Percentiles rank a stretch among this genome's conserved stretches.
These are phyloP conservation scores for Pichia rugopelliculosa DNA, from an alignment of 805 yeast genomes.

Conservation along the genomic window DNA sequence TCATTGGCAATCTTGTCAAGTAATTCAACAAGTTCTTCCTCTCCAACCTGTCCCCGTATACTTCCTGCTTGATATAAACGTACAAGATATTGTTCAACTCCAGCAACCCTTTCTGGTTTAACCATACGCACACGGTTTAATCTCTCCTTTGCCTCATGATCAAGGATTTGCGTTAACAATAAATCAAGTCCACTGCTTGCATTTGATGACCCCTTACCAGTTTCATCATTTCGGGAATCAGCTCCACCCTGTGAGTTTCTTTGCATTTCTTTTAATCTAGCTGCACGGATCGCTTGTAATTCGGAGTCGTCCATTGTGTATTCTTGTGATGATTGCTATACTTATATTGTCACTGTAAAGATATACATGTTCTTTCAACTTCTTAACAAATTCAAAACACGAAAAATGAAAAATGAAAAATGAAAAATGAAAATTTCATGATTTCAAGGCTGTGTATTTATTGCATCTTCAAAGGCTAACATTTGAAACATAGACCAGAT, in stretches of 20 bases:
- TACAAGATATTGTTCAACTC: constrained; percentile 75
- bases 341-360: no score
- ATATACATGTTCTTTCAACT: no score
- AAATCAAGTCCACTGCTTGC: constrained; percentile 16
- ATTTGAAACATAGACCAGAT: no score
- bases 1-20: constrained; percentile 77
- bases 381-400: no score
- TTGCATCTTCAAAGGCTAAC: no score
- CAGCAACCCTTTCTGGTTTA: constrained; percentile 82
- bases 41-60: constrained; percentile 63
- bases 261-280: constrained; percentile 82
- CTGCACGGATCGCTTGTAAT: constrained; percentile 83
- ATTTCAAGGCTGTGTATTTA: background rate
- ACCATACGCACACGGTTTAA: constrained; percentile 81
- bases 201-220: background rate
- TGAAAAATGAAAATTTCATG: no score
- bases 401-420: no score
- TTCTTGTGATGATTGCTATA: no score
- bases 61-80: constrained; percentile 73
- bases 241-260: constrained; percentile 36
- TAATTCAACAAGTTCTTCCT: constrained; percentile 74
- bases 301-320: constrained; percentile 74
- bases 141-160: constrained; percentile 81
- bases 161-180: constrained; percentile 61
- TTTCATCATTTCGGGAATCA: background rate